These are phyloP conservation scores for Populus simonii DNA, from an alignment of 345 rosid genomes.

Conservation along the genomic window DNA sequence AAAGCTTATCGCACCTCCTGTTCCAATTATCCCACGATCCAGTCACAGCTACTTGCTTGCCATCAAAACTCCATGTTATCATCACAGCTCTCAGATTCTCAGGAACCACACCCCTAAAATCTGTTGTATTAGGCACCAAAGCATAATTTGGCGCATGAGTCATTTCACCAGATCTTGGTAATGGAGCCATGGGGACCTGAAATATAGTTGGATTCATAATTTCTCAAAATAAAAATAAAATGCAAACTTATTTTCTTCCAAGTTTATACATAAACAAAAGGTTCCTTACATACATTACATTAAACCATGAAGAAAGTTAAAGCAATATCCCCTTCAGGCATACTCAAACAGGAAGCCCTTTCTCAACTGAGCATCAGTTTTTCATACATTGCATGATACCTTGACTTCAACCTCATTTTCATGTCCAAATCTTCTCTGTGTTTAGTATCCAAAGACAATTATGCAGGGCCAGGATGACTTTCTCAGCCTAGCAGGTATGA, in stretches of 20 bases:
- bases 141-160: conserved; percentile 19
- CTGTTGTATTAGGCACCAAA: conserved; percentile 10
- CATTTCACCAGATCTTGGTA: conserved; percentile 14
- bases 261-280: neutral
- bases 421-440: neutral
- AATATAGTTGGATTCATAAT: conserved; percentile 9
- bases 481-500: neutral
- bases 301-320: neutral
- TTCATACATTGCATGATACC: neutral
- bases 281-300: neutral
- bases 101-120: conserved; percentile 10
- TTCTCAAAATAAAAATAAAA: neutral
- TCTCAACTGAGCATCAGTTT: neutral
- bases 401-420: neutral
- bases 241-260: neutral
- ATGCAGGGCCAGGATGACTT: no score
- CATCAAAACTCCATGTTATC: conserved; percentile 62
- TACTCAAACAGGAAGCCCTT: neutral
- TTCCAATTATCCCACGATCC: conserved; percentile 74
- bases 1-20: conserved; percentile 29
- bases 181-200: conserved; percentile 32
- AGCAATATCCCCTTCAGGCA: neutral
- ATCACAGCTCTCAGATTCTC: conserved; percentile 37
- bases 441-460: neutral
- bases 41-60: conserved; percentile 52